Conservation (phyloP, 2,329 filamentous ascomycete species). For the Raffaelea arxii region DNA sequence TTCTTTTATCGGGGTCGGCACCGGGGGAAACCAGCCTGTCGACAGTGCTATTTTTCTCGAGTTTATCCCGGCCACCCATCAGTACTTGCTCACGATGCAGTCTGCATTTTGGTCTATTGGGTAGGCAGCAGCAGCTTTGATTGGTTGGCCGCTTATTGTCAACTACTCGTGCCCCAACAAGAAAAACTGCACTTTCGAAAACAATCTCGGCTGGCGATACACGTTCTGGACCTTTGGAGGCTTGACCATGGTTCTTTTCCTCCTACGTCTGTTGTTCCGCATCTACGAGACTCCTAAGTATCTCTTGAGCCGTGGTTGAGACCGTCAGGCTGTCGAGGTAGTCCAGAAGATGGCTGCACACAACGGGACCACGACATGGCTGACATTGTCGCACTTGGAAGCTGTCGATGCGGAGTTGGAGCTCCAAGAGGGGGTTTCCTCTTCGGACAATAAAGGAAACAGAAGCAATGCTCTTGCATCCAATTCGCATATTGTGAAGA, state of each 20-base stretch:
- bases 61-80: background rate
- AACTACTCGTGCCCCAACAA: background rate
- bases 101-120: background rate
- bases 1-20: background rate
- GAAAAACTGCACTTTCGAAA: background rate
- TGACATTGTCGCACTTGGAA: background rate
- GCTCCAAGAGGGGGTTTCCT: too few species aligned
- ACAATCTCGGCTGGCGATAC: background rate
- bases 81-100: background rate
- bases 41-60: too few species aligned
- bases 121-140: background rate
- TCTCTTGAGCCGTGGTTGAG: too few species aligned
- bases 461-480: too few species aligned
- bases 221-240: background rate
- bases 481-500: too few species aligned
- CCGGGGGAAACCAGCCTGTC: background rate
- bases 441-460: too few species aligned
- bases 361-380: background rate
- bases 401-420: too few species aligned
- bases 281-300: too few species aligned
- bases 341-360: too few species aligned
- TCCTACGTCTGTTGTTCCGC: background rate
- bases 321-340: too few species aligned
- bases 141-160: background rate
- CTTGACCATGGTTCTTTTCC: background rate